Evolutionary conservation across 2,329 filamentous ascomycete genomes (phyloP), one percentile per base, ranked within the genome.

Genomic region (Aspergillus sp.): DNA sequence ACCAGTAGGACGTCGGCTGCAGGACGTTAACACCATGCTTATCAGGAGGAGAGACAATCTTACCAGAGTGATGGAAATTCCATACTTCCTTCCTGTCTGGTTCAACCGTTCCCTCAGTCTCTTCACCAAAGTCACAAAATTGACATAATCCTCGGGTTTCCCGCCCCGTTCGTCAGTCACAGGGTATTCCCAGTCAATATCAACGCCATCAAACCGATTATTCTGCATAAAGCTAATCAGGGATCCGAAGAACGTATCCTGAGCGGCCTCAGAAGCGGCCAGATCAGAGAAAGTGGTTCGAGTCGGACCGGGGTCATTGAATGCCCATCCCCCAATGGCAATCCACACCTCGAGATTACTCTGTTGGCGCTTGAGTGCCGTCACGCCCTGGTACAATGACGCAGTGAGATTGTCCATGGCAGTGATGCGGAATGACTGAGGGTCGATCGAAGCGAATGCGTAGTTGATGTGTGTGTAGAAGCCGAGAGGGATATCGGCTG

Each of bases 361-460:
- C 9, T 69, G 52, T 1, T 23, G 19, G 2, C 65, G 32, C 58
- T 81, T 81, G 1, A 81, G 67, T 0, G 43, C 51, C 0, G 72
- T 73, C 32, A 79, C 68, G 0, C 65, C 23, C 2, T 21, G 41
- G 32, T 70, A 71, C 2, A 76, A 60, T 0, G 57, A 25, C 0
- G 38, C 59, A 1, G 63, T 67, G 0, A 58, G 55, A 3, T 55
- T 19, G n/a, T 69, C 65, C 64, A 73, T 73, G 0, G 76, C 69
- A 0, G 59, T 55, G 2, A 71, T 59, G 0, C 63, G 57, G 50
- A 69, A 80, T 1, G 71, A 73, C 0, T 49, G 54, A 0, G 80
- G 77, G 41, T 82, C 71, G 51, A 83, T 76, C 13, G 72, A 73
- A 2, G 74, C 77, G 60, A 82, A 83, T 0, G 80, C 77, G 41